These are phyloP conservation scores for Phycomyces blakesleeanus DNA, from an alignment of 192 early-diverging fungal genomes.

Conservation along the genomic window DNA sequence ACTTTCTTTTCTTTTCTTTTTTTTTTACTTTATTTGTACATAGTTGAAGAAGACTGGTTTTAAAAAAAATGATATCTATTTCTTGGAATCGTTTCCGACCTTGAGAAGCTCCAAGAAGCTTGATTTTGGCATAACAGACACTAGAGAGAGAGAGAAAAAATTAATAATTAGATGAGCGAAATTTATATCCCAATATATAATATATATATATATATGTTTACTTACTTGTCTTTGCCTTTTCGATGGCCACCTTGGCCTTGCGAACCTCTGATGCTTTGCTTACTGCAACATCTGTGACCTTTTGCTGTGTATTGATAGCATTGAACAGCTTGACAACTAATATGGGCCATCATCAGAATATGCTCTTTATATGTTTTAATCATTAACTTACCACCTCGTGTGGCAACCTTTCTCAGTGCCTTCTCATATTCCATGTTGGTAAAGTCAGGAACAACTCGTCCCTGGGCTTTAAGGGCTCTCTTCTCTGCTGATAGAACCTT, in stretches of 20 bases:
- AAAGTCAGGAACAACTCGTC: constrained; percentile 71
- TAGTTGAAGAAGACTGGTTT: neutral
- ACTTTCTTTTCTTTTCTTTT: too few species aligned
- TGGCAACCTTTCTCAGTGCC: constrained; percentile 84
- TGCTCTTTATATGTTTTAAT: too few species aligned
- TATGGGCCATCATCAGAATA: too few species aligned
- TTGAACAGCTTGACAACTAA: constrained; percentile 94
- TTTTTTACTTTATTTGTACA: neutral
- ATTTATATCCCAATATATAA: neutral
- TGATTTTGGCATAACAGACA: constrained; percentile 60
- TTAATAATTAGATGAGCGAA: too few species aligned
- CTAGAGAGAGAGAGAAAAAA: too few species aligned
- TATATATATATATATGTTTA: too few species aligned
- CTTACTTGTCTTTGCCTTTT: constrained; percentile 43
- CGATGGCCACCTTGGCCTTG: constrained; percentile 36
- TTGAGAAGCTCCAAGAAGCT: constrained; percentile 74
- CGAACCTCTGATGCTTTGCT: constrained; percentile 48
- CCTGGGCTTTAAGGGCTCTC: constrained; percentile 59
- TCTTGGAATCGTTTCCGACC: constrained; percentile 34
- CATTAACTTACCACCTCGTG: constrained; percentile 67
- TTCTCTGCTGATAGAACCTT: constrained; percentile 71
- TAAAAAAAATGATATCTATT: neutral
- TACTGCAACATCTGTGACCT: constrained; percentile 63
- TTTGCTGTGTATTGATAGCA: constrained; percentile 86
- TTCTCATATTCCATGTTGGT: constrained; percentile 85